Evolutionary conservation across 2,329 filamentous ascomycete species (phyloP).

Genomic region (Talaromyces sp.): DNA sequence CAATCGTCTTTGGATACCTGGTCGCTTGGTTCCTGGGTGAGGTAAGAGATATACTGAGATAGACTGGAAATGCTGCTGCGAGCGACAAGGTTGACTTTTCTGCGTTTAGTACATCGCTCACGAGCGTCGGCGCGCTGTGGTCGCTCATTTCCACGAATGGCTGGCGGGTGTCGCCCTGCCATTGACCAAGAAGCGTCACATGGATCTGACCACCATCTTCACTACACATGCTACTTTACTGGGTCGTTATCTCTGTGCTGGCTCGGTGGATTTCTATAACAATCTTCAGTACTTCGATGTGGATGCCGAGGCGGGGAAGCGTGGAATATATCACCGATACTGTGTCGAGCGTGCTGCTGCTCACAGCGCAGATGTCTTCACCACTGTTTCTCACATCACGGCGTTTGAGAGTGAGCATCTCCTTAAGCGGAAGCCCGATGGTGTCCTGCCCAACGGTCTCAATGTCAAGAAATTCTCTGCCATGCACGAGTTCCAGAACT

Average conservation of each 20-base stretch:
- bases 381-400: conserved; percentile 97
- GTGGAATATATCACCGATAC: conserved; percentile 97
- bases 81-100: conserved; percentile 8
- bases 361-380: conserved; percentile 94
- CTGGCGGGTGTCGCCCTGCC: conserved; percentile 91
- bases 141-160: conserved; percentile 99
- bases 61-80: too few species aligned
- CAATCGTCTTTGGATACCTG: conserved; percentile 95
- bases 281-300: conserved; percentile 97
- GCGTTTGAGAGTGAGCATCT: conserved; percentile 98
- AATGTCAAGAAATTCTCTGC: conserved; percentile 99
- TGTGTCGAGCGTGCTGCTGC: conserved; percentile 95
- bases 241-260: conserved; percentile 93
- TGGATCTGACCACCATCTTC: conserved; percentile 97
- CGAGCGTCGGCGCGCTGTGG: conserved; percentile 87
- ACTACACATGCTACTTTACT: conserved; percentile 96
- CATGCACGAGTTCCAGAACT: conserved; percentile 97
- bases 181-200: conserved; percentile 87
- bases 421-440: conserved; percentile 95
- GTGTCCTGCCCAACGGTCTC: conserved; percentile 91
- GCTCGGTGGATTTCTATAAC: conserved; percentile 99
- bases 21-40: conserved; percentile 98
- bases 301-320: conserved; percentile 93
- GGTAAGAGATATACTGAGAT: too few species aligned
- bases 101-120: conserved; percentile 79